phyloP scores from a whole-genome alignment of 2,329 filamentous ascomycete species.

The Xylariaceae sp. region DNA sequence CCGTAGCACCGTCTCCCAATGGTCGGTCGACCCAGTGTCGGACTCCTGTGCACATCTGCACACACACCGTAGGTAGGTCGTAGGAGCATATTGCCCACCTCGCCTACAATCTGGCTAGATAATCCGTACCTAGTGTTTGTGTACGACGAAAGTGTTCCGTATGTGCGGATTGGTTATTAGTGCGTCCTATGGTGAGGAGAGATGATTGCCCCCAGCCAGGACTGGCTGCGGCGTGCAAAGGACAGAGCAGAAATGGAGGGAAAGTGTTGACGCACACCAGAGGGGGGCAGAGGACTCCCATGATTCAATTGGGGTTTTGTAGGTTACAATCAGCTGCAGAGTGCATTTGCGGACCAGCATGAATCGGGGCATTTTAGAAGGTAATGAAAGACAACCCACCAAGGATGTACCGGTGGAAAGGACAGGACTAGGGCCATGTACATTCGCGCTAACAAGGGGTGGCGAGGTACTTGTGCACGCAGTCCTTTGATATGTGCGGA shows the following conservation, averaged over 20 bases:
- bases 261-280: constrained; percentile 20
- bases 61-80: no score
- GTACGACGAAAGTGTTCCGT: constrained; percentile 3
- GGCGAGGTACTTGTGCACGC: constrained; percentile 27
- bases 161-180: background rate
- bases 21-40: no score
- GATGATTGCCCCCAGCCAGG: background rate
- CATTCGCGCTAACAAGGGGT: constrained; percentile 30
- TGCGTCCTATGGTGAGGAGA: background rate
- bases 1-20: no score
- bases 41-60: no score
- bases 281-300: constrained; percentile 30
- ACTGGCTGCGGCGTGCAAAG: background rate
- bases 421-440: constrained; percentile 22
- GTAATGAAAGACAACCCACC: constrained; percentile 27
- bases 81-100: no score
- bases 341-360: constrained; percentile 23
- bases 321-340: constrained; percentile 33
- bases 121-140: background rate
- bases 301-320: constrained; percentile 21
- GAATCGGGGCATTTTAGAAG: constrained; percentile 21
- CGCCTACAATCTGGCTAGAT: background rate
- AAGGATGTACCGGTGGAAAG: constrained; percentile 11
- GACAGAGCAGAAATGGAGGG: constrained; percentile 19
- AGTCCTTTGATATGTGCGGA: background rate